phyloP scores from a whole-genome alignment of 2,329 filamentous ascomycete genomes.

The Curvularia sp. region DNA sequence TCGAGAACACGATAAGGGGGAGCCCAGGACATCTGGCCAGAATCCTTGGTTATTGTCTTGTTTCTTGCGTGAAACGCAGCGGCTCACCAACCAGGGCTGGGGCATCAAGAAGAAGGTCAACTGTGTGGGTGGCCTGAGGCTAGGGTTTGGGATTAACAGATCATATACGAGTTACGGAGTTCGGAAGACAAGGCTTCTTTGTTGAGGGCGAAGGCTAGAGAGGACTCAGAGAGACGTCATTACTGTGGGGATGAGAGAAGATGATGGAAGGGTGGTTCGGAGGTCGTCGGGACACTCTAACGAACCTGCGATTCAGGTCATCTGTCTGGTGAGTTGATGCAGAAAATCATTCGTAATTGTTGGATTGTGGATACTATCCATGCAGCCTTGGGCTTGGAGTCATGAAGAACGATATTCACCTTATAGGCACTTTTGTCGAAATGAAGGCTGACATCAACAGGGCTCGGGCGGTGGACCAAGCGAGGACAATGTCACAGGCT shows the following conservation, averaged over 20 bases:
- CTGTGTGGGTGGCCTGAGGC: slow-evolving; percentile 7
- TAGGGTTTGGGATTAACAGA: background rate
- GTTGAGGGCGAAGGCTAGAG: background rate
- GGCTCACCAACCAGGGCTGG: background rate
- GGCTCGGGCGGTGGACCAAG: slow-evolving; percentile 88
- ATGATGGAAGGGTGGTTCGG: slow-evolving; percentile 49
- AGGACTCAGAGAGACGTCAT: background rate
- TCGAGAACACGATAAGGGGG: background rate
- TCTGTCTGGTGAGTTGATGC: slow-evolving; percentile 54
- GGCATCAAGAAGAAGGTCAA: background rate
- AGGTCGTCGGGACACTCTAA: slow-evolving; percentile 45
- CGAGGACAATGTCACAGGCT: slow-evolving; percentile 88
- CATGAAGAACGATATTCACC: background rate
- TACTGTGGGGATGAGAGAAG: slow-evolving; percentile 52
- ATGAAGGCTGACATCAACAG: slow-evolving; percentile 56
- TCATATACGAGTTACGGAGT: slow-evolving; percentile 2
- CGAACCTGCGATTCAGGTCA: slow-evolving; percentile 57
- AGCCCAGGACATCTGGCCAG: background rate
- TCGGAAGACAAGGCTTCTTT: background rate
- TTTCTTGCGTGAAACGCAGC: background rate
- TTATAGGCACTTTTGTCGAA: background rate
- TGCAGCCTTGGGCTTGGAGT: background rate
- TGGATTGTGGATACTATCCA: background rate
- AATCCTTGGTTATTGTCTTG: background rate
- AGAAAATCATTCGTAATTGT: background rate